Percentiles rank a stretch among this genome's conserved stretches.
phyloP scores from a whole-genome alignment of 2,329 filamentous ascomycete species.

The Aureobasidium sp. region DNA sequence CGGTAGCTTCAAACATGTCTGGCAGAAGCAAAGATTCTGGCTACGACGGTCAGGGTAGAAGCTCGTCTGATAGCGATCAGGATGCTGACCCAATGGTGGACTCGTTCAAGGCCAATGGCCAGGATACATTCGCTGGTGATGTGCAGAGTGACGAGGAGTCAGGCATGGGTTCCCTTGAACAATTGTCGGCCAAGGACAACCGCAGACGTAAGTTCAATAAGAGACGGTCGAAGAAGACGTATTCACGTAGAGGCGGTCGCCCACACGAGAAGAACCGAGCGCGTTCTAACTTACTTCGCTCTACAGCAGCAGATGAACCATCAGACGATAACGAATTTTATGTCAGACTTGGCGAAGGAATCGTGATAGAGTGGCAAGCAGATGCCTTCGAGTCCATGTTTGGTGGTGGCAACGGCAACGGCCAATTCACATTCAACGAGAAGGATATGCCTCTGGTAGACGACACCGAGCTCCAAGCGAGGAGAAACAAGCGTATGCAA shows the following conservation, averaged over 20 bases:
- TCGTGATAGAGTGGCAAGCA: constrained; percentile 79
- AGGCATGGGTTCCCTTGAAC: constrained; percentile 13
- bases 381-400: constrained; percentile 68
- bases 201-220: constrained; percentile 14
- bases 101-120: background rate
- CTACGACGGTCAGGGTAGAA: constrained; percentile 12
- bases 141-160: constrained; percentile 17
- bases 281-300: constrained; percentile 18
- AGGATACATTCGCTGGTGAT: constrained; percentile 12
- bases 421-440: constrained; percentile 54
- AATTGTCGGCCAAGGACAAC: constrained; percentile 10
- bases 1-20: constrained; percentile 24
- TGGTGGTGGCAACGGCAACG: constrained; percentile 45
- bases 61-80: constrained; percentile 21
- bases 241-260: constrained; percentile 21
- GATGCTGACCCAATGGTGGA: constrained; percentile 15
- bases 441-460: constrained; percentile 47
- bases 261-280: background rate
- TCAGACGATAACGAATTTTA: constrained; percentile 22
- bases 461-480: constrained; percentile 55
- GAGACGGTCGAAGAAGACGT: constrained; percentile 19
- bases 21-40: constrained; percentile 18
- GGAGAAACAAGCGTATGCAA: constrained; percentile 54
- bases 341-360: constrained; percentile 72
- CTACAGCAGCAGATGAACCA: constrained; percentile 27